These are phyloP conservation scores for Cnidoscolus chayamansa DNA, from an alignment of 441 rosid species.

Conservation along the genomic window DNA sequence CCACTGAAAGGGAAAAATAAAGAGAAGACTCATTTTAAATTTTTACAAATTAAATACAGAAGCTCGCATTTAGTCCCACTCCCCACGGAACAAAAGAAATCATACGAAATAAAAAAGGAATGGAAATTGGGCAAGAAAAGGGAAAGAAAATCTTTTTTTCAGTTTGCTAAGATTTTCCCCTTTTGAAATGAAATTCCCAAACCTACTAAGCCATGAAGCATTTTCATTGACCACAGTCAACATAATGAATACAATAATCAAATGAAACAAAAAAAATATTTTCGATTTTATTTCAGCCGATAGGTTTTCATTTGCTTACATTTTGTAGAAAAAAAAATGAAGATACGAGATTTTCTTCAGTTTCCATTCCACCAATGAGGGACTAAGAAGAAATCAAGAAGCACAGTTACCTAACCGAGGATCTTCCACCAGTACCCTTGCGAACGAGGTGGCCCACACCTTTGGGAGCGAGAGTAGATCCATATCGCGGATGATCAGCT, in stretches of 20 bases:
- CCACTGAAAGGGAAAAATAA: constrained; percentile 56
- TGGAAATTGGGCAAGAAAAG: neutral
- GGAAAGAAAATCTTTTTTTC: neutral
- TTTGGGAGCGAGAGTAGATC: constrained; percentile 57
- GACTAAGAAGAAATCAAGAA: neutral
- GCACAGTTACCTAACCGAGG: constrained; percentile 74
- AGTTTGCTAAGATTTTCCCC: neutral
- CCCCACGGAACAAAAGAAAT: neutral
- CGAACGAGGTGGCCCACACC: constrained; percentile 85
- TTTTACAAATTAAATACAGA: neutral
- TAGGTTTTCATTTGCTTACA: neutral
- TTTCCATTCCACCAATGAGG: neutral
- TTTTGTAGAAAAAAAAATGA: neutral
- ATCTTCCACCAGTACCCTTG: constrained; percentile 99
- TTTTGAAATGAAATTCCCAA: neutral
- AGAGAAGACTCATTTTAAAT: no score
- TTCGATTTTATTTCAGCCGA: neutral
- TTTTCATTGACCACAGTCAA: neutral
- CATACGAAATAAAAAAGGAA: no score
- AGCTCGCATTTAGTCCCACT: no score
- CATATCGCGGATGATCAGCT: constrained; percentile 53
- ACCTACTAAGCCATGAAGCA: neutral
- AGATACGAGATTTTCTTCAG: neutral
- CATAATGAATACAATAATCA: neutral
- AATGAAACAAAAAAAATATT: neutral